phyloP scores from a whole-genome alignment of 768 basidiomycete genomes.

The Chiua virens region DNA sequence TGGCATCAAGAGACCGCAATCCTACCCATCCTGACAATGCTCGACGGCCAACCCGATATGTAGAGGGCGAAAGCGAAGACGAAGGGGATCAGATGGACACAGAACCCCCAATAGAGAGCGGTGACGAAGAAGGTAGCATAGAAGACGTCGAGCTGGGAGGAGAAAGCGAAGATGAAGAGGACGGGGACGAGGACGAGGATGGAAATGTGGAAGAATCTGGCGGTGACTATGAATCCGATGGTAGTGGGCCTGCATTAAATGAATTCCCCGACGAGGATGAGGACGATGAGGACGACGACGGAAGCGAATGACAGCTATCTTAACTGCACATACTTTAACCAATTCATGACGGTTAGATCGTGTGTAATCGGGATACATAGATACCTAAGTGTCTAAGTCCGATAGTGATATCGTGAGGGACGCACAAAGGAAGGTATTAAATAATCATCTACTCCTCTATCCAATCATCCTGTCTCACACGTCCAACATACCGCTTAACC shows the following conservation, averaged over 20 bases:
- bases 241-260: conserved; percentile 41
- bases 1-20: conserved; percentile 44
- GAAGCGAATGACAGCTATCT: conserved; percentile 42
- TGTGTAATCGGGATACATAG: neutral
- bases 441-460: conserved; percentile 51
- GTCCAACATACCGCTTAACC: conserved; percentile 63
- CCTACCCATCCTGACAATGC: conserved; percentile 34
- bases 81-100: conserved; percentile 59
- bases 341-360: neutral
- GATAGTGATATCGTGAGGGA: conserved; percentile 1
- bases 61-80: conserved; percentile 80
- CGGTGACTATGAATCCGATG: conserved; percentile 42
- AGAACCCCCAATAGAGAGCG: conserved; percentile 62
- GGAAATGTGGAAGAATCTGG: conserved; percentile 42
- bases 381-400: neutral
- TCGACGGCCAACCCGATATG: conserved; percentile 53
- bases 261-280: conserved; percentile 65
- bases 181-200: conserved; percentile 43
- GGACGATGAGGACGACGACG: conserved; percentile 49
- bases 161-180: conserved; percentile 51
- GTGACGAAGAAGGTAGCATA: conserved; percentile 69
- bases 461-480: conserved; percentile 67
- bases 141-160: conserved; percentile 78
- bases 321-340: neutral
- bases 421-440: neutral